Conservation (phyloP, 202 grass and related monocot species). For the Brachypodium distachyon region DNA sequence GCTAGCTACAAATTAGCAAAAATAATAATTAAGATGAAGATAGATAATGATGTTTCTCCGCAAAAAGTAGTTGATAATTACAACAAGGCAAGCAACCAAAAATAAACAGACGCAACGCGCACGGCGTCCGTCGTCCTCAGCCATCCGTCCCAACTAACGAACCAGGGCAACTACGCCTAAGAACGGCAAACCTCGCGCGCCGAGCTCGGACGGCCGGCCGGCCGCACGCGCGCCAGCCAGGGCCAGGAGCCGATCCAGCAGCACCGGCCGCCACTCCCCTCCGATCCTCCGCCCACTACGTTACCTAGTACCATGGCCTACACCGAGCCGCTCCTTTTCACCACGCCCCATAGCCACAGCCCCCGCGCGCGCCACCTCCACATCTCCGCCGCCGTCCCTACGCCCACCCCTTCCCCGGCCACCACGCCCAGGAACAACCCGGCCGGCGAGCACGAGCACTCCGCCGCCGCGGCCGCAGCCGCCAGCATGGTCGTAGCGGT, state of each 20-base stretch:
- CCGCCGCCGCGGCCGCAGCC: not conserved
- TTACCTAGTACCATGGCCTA: constrained; percentile 28
- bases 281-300: not conserved
- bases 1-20: too few relatives aligned
- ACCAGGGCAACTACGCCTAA: not conserved
- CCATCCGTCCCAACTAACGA: not conserved
- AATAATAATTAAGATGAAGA: too few relatives aligned
- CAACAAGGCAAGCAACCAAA: not conserved
- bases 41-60: too few relatives aligned
- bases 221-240: not conserved
- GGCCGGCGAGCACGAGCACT: not conserved
- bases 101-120: not conserved
- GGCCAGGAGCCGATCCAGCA: not conserved
- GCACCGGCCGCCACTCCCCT: not conserved
- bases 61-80: not conserved
- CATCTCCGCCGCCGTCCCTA: not conserved
- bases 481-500: constrained; percentile 3
- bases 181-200: not conserved
- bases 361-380: not conserved
- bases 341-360: not conserved
- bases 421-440: not conserved
- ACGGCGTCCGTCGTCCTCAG: not conserved
- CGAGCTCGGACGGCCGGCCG: not conserved
- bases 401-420: not conserved
- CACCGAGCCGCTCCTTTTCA: constrained; percentile 41